These are phyloP conservation scores for Aspergillus piperis DNA, from an alignment of 2,329 filamentous ascomycete genomes.

Conservation along the genomic window DNA sequence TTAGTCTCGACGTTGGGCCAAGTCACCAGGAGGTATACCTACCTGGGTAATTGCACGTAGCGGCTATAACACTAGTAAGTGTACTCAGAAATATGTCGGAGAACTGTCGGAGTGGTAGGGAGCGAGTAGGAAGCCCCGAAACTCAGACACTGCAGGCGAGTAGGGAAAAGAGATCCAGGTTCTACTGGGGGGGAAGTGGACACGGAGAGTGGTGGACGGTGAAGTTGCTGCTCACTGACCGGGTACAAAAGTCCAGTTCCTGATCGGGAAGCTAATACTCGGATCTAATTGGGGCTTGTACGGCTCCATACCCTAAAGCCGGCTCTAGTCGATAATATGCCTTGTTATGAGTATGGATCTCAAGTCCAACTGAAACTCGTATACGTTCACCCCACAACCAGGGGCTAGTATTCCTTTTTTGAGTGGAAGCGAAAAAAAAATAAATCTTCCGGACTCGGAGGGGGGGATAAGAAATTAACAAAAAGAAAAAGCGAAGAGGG, in stretches of 20 bases:
- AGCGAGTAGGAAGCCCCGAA: neutral
- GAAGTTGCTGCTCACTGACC: neutral
- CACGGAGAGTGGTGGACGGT: neutral
- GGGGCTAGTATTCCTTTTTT: neutral
- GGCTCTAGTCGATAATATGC: neutral
- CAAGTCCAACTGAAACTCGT: neutral
- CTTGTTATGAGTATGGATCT: neutral
- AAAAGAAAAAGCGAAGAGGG: neutral
- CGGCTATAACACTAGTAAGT: neutral
- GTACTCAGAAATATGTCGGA: neutral
- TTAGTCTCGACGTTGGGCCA: neutral
- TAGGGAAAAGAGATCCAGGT: neutral
- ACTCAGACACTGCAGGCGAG: neutral
- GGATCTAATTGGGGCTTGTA: slow-evolving; percentile 4
- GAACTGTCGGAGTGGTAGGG: neutral
- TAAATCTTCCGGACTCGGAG: neutral
- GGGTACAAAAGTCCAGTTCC: slow-evolving; percentile 8
- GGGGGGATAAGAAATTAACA: neutral
- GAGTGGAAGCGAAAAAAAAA: neutral
- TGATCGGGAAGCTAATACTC: neutral
- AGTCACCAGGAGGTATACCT: neutral
- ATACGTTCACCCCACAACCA: neutral
- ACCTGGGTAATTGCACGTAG: neutral
- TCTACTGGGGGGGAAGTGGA: neutral
- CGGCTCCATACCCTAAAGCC: neutral